Base-by-base conservation (phyloP, 768 basidiomycete species). In the Boletus rubescentipes region DNA sequence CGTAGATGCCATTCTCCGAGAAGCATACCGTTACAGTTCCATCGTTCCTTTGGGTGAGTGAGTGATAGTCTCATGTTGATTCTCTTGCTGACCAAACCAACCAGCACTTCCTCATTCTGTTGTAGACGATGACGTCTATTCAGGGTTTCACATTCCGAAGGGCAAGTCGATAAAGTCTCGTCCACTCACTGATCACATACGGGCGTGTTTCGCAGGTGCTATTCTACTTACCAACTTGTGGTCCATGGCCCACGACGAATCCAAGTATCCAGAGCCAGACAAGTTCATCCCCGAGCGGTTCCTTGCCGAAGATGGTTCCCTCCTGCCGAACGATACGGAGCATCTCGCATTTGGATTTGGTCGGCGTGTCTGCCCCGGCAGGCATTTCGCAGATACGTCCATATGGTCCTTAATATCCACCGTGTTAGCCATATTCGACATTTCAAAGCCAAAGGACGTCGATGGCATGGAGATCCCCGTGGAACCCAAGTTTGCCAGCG, bases 361-460 rank as follows among this genome's bases (percentile, higher is more conserved):
- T 26, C 26, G 63, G 21, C 61, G 65, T 34, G 55, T 57, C 37
- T 67, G 63, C 35, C 49, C 51, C 11, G 66, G 66, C 6, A 47
- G 59, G 18, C 44, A 56, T 29, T 54, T 64, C 18, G 62, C 62
- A 11, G 59, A 64, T 20, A 15, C 23, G 1, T 61, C 62, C 2
- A 5, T 61, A 7, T 53, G 55, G 55, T 5, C 26, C 15, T 8
- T 36, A 15, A 53, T 59, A 7, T 40, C 21, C 29, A 48, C 5
- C 6, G 38, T 56, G 5, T n/a, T 59, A 32, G 46, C 54, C 2
- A 43, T 41, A 2, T 59, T 59, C 51, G 26, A 23, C 30, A 52
- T 59, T 21, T 29, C 21, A 9, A 42, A 32, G 18, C 45, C 49
- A 9, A 39, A 46, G 18, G 54, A 55, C 29, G 38, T 41, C 38